Evolutionary conservation across 2,329 filamentous ascomycete genomes (phyloP), one percentile per base, ranked within the genome.

Genomic region (Aaosphaeria pasadenensis): DNA sequence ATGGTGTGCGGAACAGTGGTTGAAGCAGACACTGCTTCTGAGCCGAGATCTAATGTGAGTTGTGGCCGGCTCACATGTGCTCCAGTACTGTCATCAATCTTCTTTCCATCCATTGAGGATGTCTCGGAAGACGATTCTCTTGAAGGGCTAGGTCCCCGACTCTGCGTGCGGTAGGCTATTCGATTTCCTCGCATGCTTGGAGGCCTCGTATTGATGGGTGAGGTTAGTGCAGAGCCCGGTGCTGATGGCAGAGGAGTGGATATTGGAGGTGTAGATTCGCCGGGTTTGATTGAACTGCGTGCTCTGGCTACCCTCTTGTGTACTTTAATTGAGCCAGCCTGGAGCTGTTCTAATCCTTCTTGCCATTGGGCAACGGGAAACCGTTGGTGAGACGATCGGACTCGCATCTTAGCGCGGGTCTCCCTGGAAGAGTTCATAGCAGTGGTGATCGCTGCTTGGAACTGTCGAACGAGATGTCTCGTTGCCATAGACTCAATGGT

Each of bases 301-400:
- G 35, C 36, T 29, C 42, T 45, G 5, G 32, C 32, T 2, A 63
- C 63, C 55, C 71, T 71, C 57, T 76, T 68, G 59, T 80, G 77
- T 11, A 83, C 74, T 44, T 78, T 77, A 60, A 86, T 85, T 0
- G 82, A 76, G 7, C 78, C 81, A 11, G 71, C 71, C 58, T 87
- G 83, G 13, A 87, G 74, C 38, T 79, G 81, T 52, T 85, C 83
- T 7, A 86, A 70, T 51, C 84, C 81, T 57, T 85, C 79, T 44
- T 85, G 75, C 84, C 84, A 87, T 58, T 86, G 82, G 4, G 79
- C 80, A 11, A 87, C 83, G 11, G 84, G 84, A 69, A 87, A 87
- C 30, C 84, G 77, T 59, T 87, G 84, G 55, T 82, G 82, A 4
- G 81, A 82, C 17, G 82, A 84, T 49, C 82, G 76, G 36, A 83